Base-by-base conservation (phyloP, 2,329 filamentous ascomycete species). In the Neofusicoccum laricinum region DNA sequence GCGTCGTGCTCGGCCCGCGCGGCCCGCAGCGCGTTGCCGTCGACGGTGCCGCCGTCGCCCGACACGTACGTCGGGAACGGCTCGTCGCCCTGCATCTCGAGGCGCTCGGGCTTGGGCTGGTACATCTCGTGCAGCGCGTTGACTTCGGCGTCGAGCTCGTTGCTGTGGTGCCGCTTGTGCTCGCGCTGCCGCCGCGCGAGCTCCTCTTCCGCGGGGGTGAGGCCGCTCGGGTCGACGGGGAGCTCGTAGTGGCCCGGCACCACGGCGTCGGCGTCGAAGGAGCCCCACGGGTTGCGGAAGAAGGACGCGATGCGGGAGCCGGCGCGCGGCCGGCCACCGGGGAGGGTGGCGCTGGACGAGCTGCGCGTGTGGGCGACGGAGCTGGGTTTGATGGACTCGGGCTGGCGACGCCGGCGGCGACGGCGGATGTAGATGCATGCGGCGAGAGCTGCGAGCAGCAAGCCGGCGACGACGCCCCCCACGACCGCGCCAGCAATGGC, bases 401-500 rank as follows among this genome's bases (percentile, higher is more conserved):
- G 61, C 2, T 14, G 21, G 36, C 17, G 19, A 5, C 21, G 61
- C 6, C 2, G 46, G 2, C 61, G 59, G 46, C 46, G 59, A 11
- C 50, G 48, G 32, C 57, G 57, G 30, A 49, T 34, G n/a, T 36
- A 48, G 30, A 45, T 71, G 70, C 69, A 75, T 59, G 69, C 71
- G 46, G 74, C 67, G 63, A 76, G 73, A 12, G 63, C 67, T 11
- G 61, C 69, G 14, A 73, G 41, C n/a, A 67, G 71, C 5, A 69
- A 34, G 2, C 49, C 55, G 15, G 40, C 72, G 6, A 66, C 64
- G 40, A 59, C 66, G 25, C 46, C 48, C n/a, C 71, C 75, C 2
- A 72, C 66, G 10, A 75, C 73, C 1, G 74, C 73, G 1, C 75
- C 75, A 15, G 71, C 73, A 10, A 77, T 71, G 2, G 74, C 71